Percentiles rank a stretch among this genome's conserved stretches.
phyloP scores from a whole-genome alignment of 768 basidiomycete genomes.

The Termitomyces sp. region DNA sequence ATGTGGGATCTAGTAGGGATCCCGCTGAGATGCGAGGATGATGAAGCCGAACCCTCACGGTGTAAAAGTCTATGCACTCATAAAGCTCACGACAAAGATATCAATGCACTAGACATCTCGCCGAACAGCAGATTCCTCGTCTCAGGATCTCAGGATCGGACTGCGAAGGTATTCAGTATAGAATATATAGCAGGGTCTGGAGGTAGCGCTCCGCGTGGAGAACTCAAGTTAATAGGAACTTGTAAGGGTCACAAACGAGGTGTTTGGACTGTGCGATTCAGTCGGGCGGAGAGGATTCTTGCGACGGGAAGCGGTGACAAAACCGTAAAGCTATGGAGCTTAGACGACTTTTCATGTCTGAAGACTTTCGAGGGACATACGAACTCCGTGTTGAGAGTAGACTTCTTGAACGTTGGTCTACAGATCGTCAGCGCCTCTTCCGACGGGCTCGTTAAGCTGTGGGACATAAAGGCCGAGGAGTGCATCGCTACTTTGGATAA shows the following conservation, averaged over 20 bases:
- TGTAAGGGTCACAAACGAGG: slow-evolving; percentile 97
- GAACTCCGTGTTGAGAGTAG: slow-evolving; percentile 92
- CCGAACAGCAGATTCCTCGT: slow-evolving; percentile 87
- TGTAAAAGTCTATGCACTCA: slow-evolving; percentile 81
- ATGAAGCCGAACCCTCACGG: slow-evolving; percentile 35
- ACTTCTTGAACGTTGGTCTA: slow-evolving; percentile 80
- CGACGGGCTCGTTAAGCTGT: slow-evolving; percentile 94
- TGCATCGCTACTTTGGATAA: slow-evolving; percentile 91
- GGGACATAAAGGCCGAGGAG: slow-evolving; percentile 88
- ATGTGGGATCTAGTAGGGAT: slow-evolving; percentile 89
- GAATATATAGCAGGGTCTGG: slow-evolving; percentile 46
- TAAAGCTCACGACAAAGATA: slow-evolving; percentile 97
- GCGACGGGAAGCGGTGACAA: slow-evolving; percentile 96
- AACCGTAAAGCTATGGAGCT: slow-evolving; percentile 90
- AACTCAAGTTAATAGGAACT: slow-evolving; percentile 75
- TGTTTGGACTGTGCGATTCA: slow-evolving; percentile 93
- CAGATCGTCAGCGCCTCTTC: slow-evolving; percentile 90
- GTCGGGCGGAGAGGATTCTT: slow-evolving; percentile 75
- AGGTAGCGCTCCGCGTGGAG: slow-evolving; percentile 54
- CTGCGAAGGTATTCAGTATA: slow-evolving; percentile 87
- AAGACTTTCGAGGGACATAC: slow-evolving; percentile 98
- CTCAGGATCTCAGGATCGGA: slow-evolving; percentile 95
- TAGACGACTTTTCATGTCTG: slow-evolving; percentile 91
- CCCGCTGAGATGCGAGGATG: slow-evolving; percentile 27
- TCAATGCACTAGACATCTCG: slow-evolving; percentile 92